A percentile compares a stretch with the other conserved stretches of the same genome.
phyloP scores from a whole-genome alignment of 345 rosid species.

The Populus davidiana region DNA sequence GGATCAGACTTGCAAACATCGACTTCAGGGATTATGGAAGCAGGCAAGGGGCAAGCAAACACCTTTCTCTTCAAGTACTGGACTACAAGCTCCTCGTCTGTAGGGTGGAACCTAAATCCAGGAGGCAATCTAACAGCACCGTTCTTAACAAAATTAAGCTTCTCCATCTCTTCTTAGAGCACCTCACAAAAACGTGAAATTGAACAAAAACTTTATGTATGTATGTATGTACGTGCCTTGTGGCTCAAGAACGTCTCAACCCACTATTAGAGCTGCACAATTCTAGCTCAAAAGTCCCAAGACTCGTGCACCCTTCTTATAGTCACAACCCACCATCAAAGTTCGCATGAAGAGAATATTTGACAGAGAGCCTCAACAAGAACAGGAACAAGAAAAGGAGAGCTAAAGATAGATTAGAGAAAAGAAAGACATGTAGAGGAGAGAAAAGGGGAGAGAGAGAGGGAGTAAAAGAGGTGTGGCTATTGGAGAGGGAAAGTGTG shows the following conservation, averaged over 20 bases:
- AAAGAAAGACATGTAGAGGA: not conserved
- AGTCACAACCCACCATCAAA: not conserved
- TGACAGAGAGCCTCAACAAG: not conserved
- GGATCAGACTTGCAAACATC: conserved; percentile 91
- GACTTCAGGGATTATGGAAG: conserved; percentile 80
- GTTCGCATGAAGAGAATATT: not conserved
- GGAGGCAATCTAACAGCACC: conserved; percentile 75
- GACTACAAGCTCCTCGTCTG: conserved; percentile 82
- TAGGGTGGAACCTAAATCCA: conserved; percentile 91
- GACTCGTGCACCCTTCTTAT: conserved; percentile 1
- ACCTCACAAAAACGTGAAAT: not conserved
- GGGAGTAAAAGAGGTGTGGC: not conserved
- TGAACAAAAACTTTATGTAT: not conserved
- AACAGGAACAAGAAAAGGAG: conserved; percentile 4
- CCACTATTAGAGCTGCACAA: not conserved
- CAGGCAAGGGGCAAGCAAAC: conserved; percentile 64
- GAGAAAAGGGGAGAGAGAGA: not conserved
- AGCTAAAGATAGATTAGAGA: not conserved
- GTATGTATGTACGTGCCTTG: not conserved
- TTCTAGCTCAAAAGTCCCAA: not conserved
- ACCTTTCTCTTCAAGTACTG: conserved; percentile 71
- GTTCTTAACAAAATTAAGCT: conserved; percentile 49
- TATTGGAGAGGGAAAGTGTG: conserved; percentile 31
- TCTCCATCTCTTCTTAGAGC: conserved; percentile 41
- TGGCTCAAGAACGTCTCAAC: not conserved